Evolutionary conservation across 495 filamentous ascomycete genomes (phyloP), one percentile per base, ranked within the genome.

Genomic region (Apiosordaria backusii): DNA sequence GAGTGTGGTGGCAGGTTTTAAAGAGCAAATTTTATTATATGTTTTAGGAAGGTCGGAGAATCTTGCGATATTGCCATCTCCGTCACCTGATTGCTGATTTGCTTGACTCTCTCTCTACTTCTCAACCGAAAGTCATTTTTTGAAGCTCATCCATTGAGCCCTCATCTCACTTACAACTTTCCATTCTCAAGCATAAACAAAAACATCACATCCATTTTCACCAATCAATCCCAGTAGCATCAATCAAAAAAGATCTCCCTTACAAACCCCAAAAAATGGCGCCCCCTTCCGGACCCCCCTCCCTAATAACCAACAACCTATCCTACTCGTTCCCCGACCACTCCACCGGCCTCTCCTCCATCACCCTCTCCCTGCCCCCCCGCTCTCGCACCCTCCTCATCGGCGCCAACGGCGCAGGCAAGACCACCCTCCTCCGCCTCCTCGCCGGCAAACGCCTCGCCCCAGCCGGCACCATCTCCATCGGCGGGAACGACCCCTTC

Each of bases 381-480:
- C 86, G 88, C 57, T 93, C 90, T 67, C 90, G 96, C 67, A 97
- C 93, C 1, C 85, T 99, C 3, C 83, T 99, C 10, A 97, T 98
- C 72, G 95, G 95, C 73, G 95, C 96, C 65, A 99, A 99, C 77
- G 95, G 95, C 72, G 94, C 96, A 19, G 95, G 95, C 53, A 99
- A 99, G 75, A 98, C 96, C 22, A 98, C 95, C 3, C 87, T 99
- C 35, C 89, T 99, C 54, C 93, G 82, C 40, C 79, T 85, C 21
- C 85, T 96, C 55, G 90, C 91, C n/a, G 95, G 95, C 67, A 98
- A 97, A 78, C 91, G 92, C 23, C 88, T 99, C 64, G 89, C 95
- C 2, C 96, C 96, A 0, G 76, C 76, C 27, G 78, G 83, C 68
- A 88, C 86, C 23, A 87, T 99, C 71, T 75, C 77, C 64, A 87